Conservation (phyloP, 2,329 filamentous ascomycete species). For the Neonectria magnoliae region DNA sequence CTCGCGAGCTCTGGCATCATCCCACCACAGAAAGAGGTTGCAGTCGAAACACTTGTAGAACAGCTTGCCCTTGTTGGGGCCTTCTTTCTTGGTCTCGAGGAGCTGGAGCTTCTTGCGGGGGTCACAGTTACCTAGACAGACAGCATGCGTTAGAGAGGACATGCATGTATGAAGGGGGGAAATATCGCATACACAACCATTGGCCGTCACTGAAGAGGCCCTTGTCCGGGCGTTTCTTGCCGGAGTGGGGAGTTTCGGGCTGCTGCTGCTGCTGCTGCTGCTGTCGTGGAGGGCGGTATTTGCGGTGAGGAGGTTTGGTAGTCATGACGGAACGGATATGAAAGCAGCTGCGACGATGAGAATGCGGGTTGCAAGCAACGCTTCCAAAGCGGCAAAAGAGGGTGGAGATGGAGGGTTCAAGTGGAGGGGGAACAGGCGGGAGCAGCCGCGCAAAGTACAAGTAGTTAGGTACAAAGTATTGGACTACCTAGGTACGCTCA, state of each 20-base stretch:
- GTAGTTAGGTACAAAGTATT: too few relatives aligned
- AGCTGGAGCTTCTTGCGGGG: conserved; percentile 51
- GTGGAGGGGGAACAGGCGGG: not conserved
- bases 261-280: conserved; percentile 6
- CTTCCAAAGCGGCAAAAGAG: not conserved
- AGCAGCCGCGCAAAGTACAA: not conserved
- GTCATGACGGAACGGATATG: conserved; percentile 1
- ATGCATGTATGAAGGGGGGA: not conserved
- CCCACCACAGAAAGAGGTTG: conserved; percentile 58
- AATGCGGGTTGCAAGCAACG: too few relatives aligned
- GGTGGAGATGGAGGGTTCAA: not conserved
- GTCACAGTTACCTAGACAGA: conserved; percentile 53
- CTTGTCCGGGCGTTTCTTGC: conserved; percentile 45
- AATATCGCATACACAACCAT: conserved; percentile 50
- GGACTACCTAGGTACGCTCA: too few relatives aligned
- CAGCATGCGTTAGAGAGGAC: not conserved
- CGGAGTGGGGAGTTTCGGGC: conserved; percentile 39
- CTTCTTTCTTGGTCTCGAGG: conserved; percentile 51
- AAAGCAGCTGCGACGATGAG: not conserved
- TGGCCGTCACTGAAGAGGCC: conserved; percentile 47
- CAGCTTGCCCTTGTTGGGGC: conserved; percentile 52
- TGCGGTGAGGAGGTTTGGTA: conserved; percentile 2
- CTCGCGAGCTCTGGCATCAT: conserved; percentile 49
- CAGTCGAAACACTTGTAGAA: conserved; percentile 58
- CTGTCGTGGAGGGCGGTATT: conserved; percentile 4